Base-by-base conservation (phyloP, 2,329 filamentous ascomycete species). In the Colletotrichum tropicale region DNA sequence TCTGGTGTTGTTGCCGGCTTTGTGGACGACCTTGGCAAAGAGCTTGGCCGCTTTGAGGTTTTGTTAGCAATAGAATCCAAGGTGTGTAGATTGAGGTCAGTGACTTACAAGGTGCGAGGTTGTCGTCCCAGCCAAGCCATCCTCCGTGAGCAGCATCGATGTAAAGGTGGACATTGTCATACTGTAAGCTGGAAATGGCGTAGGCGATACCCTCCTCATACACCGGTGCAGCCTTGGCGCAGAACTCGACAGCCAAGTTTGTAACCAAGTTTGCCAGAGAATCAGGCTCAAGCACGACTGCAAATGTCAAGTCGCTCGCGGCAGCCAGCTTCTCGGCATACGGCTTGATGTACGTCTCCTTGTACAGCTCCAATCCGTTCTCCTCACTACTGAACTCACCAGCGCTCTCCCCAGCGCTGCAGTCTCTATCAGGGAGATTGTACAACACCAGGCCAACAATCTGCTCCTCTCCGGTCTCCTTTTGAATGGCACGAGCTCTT, bases 351-450 rank as follows among this genome's bases (percentile, higher is more conserved):
- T 84, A 88, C 65, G 82, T 81, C 58, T 80, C 80, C 81, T 86
- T 86, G 81, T 88, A 88, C 26, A 81, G 77, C 76, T 84, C 80
- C 15, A 86, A 76, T 6, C 86, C 86, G 68, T 83, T 80, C 18
- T 86, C 75, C 21, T 69, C 80, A 66, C 81, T 81, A 55, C 78
- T 79, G 24, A 87, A 83, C 78, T 88, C 86, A n/a, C 86, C 86
- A 1, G 83, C 82, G 16, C 82, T 84, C 77, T 86, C 85, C 30
- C 85, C 86, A 7, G 84, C 85, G n/a, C 82, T 83, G 81, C 86
- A 88, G 80, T 88, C 87, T 4, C 87, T 80, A 74, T 87, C 86
- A 8, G 86, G 86, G 2, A 88, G 81, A 77, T 88, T 85, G 79
- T 88, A 88, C 7, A 88, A 80, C 18, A 88, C 85, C 26, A 88